These are phyloP conservation scores for Exophiala lecanii-corni DNA, from an alignment of 2,329 filamentous ascomycete genomes.

Conservation along the genomic window DNA sequence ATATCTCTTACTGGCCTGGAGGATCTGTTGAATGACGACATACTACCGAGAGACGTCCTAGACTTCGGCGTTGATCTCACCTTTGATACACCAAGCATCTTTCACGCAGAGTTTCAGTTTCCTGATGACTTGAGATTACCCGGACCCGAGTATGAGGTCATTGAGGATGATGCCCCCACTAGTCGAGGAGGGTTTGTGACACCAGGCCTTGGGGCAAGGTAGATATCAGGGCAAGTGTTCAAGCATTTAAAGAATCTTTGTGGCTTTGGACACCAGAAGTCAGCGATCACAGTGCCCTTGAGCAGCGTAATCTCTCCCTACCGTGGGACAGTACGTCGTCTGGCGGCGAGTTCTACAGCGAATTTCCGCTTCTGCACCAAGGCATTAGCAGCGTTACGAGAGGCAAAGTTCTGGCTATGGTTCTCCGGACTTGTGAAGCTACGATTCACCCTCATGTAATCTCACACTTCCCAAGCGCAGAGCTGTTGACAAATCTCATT, in stretches of 20 bases:
- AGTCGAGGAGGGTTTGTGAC: not conserved
- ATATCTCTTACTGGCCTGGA: not conserved
- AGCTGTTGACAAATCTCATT: not conserved
- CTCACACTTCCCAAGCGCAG: not conserved
- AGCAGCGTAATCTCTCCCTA: not conserved
- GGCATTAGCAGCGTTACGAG: not conserved
- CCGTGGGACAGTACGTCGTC: not conserved
- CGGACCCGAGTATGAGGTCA: not conserved
- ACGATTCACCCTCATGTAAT: not conserved
- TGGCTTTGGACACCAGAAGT: not conserved
- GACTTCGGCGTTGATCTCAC: not conserved
- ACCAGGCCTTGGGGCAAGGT: not conserved
- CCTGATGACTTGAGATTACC: not conserved
- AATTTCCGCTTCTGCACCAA: not conserved
- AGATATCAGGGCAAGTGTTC: not conserved
- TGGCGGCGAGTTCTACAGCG: not conserved
- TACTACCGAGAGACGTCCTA: not conserved
- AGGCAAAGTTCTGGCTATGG: not conserved
- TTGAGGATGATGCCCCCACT: not conserved
- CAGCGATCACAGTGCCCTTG: not conserved
- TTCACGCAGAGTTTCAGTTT: not conserved
- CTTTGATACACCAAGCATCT: not conserved
- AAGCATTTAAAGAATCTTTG: not conserved
- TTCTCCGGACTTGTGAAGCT: not conserved
- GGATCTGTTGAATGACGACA: not conserved